Base-by-base conservation (phyloP, 768 basidiomycete genomes). In the Leucosporidium scottii region DNA sequence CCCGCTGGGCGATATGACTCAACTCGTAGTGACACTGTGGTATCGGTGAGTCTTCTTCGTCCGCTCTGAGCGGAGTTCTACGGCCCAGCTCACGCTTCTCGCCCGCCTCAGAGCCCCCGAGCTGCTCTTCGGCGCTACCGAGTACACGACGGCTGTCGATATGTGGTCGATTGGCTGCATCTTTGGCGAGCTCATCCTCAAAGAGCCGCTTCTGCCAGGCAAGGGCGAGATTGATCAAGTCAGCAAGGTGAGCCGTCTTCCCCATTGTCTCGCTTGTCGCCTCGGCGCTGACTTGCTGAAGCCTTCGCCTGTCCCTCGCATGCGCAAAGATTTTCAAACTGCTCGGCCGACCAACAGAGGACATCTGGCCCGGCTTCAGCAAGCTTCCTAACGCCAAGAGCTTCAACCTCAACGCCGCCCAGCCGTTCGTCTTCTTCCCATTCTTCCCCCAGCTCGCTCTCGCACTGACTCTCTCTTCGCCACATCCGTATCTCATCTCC, bases 81-180 rank as follows among this genome's bases (percentile, higher is more conserved):
- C n/a, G 1, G 30, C 10, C 6, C 23, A 2, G 23, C 36, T 39
- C 10, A 59, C 31, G 3, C 10, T 34, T 1, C 8, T 4, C 25
- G 23, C 12, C 25, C 39, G 27, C 64, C 30, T 23, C 76, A 96
- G 93, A 50, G 90, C 93, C 12, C 96, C 96, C 3, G 96, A 98
- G 81, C 90, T 99, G 57, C 82, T 99, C 21, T 82, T 99, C 31
- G 96, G 94, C 18, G 91, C 90, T 18, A 89, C 86, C 66, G 90
- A 87, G 47, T 99, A 99, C 78, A 89, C 91, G 20, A 99, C 94
- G 25, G 88, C 93, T 0, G 85, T 99, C 65, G 96, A 99, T 78
- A 86, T 98, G 84, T 99, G 96, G 96, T 94, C 91, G 59, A 91
- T 96, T 15, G 96, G 96, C 12, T 99, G 96, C 81, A 97, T 99